Base-by-base conservation (phyloP, 2,329 filamentous ascomycete species). In the Didymella sp. region DNA sequence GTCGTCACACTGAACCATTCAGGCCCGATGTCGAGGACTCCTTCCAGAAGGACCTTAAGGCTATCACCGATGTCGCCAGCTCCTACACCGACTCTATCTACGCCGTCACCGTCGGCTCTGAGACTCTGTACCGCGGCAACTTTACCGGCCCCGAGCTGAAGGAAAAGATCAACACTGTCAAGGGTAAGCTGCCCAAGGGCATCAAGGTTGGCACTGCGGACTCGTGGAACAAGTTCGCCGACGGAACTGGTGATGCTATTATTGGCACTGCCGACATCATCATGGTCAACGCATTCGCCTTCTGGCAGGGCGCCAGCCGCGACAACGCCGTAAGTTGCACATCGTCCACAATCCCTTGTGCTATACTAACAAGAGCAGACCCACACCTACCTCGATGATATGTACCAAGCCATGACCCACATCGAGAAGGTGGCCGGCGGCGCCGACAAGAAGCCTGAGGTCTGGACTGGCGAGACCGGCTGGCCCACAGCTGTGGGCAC, bases 141-240 rank as follows among this genome's bases (percentile, higher is more conserved):
- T 85, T 89, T 73, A 88, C 84, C 9, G 87, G 84, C 44, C 71
- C 80, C 7, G 72, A 86, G 66, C 82, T 91, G 45, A 75, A 86
- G 48, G 77, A 76, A 54, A 87, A 87, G 75, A 89, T 91, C 74
- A 77, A 83, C 58, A 80, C 85, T 47, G 83, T 89, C 61, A 84
- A 86, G 78, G 72, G 77, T 37, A 77, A 82, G 28, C 72, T 88
- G 71, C 80, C 82, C 64, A 73, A 72, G 24, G 63, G 65, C 59
- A 79, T 86, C 66, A 84, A 82, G 64, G 80, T 89, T 41, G 88
- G 88, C 47, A 89, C 86, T 11, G 88, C 88, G 7, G 88, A 91
- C 76, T 86, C 82, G 71, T 91, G 88, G 88, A 90, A 90, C 78
- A 89, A 88, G 76, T 87, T 81, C 69, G 81, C 84, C 43, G 87